These are phyloP conservation scores for Aspergillus tubingensis DNA, from an alignment of 2,329 filamentous ascomycete species.

Conservation along the genomic window DNA sequence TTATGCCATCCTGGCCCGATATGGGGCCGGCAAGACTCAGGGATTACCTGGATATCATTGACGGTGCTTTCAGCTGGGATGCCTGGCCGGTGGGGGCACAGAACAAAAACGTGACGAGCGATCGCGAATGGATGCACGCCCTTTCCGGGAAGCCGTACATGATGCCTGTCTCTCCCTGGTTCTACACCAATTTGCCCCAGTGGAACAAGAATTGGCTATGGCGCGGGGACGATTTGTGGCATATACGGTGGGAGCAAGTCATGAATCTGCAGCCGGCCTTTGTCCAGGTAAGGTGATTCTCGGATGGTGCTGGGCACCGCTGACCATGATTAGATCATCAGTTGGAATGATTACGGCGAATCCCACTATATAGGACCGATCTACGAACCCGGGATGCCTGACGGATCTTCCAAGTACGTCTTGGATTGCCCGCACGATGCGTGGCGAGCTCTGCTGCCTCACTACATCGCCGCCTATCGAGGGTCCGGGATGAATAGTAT, in stretches of 20 bases:
- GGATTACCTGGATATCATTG: constrained; percentile 34
- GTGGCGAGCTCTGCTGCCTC: constrained; percentile 35
- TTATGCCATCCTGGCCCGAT: constrained; percentile 48
- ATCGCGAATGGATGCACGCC: constrained; percentile 45
- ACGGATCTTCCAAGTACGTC: constrained; percentile 43
- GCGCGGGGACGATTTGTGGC: constrained; percentile 63
- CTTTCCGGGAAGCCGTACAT: constrained; percentile 49
- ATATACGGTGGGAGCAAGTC: constrained; percentile 59
- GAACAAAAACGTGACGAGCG: constrained; percentile 39
- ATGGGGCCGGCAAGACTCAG: constrained; percentile 35
- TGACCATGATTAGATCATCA: constrained; percentile 49
- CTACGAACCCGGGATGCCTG: constrained; percentile 50
- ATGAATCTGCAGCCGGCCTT: constrained; percentile 53
- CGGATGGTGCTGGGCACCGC: neutral
- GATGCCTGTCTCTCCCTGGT: constrained; percentile 62
- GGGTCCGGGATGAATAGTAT: constrained; percentile 9
- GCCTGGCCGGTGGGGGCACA: constrained; percentile 46
- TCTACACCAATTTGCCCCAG: constrained; percentile 57
- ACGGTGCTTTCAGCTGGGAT: constrained; percentile 48
- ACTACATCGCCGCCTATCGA: constrained; percentile 40
- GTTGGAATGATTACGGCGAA: constrained; percentile 64
- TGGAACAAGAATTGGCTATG: constrained; percentile 66
- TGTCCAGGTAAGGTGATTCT: constrained; percentile 41
- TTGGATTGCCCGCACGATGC: constrained; percentile 29
- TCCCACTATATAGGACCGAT: constrained; percentile 60